Evolutionary conservation across 139 green algal species (phyloP).

Genomic region (Chloropicon primus): DNA sequence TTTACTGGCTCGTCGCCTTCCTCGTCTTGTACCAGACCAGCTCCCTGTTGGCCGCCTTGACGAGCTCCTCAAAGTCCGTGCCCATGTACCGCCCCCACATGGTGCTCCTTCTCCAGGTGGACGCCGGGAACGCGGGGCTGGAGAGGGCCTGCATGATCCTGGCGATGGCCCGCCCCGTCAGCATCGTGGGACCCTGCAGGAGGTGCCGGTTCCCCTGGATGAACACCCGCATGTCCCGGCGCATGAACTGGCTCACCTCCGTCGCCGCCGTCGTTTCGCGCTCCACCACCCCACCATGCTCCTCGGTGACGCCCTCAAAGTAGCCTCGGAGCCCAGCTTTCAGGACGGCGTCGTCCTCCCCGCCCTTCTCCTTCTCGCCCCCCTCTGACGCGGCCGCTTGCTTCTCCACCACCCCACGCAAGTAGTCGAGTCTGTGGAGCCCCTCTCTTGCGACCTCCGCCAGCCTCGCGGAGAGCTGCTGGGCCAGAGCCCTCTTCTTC

Average conservation of each 20-base stretch:
- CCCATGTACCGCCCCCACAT: conserved; percentile 31
- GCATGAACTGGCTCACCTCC: not conserved
- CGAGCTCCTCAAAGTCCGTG: not conserved
- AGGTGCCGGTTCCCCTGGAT: conserved; percentile 3
- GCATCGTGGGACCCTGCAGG: not conserved
- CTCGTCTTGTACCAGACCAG: not conserved
- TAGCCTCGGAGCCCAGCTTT: conserved; percentile 26
- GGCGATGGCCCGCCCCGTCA: conserved; percentile 30
- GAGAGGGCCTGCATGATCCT: conserved; percentile 51
- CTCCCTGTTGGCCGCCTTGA: not conserved
- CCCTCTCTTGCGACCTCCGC: conserved; percentile 12
- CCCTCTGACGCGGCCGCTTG: conserved; percentile 12
- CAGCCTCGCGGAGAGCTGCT: conserved; percentile 17
- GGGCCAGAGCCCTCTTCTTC: conserved; percentile 21
- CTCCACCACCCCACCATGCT: conserved; percentile 9
- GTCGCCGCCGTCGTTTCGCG: too few relatives aligned
- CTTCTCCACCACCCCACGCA: conserved; percentile 19
- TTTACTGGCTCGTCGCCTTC: too few relatives aligned
- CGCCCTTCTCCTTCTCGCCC: not conserved
- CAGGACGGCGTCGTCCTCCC: conserved; percentile 29
- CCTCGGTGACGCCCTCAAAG: conserved; percentile 29
- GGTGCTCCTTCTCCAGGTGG: conserved; percentile 33
- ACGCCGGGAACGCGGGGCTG: conserved; percentile 37
- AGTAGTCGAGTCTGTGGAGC: conserved; percentile 31
- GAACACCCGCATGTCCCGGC: not conserved